Percentiles rank a stretch among this genome's conserved stretches.
These are phyloP conservation scores for Actinidia chinensis DNA, from an alignment of 179 eudicot genomes.

Conservation along the genomic window DNA sequence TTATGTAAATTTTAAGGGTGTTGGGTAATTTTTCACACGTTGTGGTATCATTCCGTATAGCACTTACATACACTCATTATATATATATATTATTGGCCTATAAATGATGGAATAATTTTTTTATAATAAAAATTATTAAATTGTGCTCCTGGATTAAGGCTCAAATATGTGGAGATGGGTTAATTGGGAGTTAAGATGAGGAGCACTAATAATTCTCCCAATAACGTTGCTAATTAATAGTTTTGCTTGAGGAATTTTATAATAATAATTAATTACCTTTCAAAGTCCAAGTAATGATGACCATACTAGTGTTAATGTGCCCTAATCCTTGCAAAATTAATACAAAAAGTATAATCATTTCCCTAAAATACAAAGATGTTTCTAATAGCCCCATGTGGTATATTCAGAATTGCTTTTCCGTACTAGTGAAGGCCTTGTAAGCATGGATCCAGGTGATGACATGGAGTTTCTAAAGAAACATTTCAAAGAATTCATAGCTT, in stretches of 20 bases:
- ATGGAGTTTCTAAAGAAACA: constrained; percentile 63
- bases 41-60: too few relatives aligned
- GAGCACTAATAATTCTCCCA: background rate
- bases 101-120: too few relatives aligned
- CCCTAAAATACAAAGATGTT: background rate
- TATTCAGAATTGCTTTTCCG: constrained; percentile 73
- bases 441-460: constrained; percentile 75
- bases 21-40: too few relatives aligned
- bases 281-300: constrained; percentile 1
- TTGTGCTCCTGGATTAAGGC: too few relatives aligned
- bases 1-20: too few relatives aligned
- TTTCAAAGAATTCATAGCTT: constrained; percentile 79
- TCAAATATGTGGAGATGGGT: too few relatives aligned
- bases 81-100: too few relatives aligned
- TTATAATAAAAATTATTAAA: too few relatives aligned
- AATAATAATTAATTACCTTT: background rate
- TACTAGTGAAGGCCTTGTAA: constrained; percentile 75
- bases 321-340: background rate
- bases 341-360: background rate
- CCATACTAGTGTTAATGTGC: constrained; percentile 21
- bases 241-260: background rate
- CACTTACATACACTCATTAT: too few relatives aligned
- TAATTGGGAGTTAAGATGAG: too few relatives aligned
- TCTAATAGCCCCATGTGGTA: background rate
- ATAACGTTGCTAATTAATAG: background rate